Evolutionary conservation across 345 rosid genomes (phyloP).

Genomic region (Carallia pectinifolia): DNA sequence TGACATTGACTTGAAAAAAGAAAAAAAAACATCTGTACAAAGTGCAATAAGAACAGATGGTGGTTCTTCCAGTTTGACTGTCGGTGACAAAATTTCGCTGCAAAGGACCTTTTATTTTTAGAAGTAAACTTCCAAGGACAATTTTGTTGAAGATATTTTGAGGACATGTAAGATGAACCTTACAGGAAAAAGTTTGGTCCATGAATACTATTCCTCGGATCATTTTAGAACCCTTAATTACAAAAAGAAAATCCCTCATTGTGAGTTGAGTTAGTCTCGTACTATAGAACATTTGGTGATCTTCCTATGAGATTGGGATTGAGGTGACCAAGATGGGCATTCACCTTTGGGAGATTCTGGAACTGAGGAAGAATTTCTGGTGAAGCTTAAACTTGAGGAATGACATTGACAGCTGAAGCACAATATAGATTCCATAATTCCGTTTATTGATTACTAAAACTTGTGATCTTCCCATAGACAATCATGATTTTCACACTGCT

Average conservation of each 20-base stretch:
- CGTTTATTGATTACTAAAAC: not conserved
- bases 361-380: not conserved
- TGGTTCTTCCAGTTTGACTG: not conserved
- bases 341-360: not conserved
- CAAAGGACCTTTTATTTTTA: not conserved
- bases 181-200: not conserved
- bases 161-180: not conserved
- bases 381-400: not conserved
- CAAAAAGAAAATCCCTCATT: not conserved
- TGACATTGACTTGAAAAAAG: too few species aligned
- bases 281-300: not conserved
- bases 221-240: not conserved
- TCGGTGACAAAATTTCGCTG: not conserved
- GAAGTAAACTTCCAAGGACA: not conserved
- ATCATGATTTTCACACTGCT: not conserved
- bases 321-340: too few species aligned
- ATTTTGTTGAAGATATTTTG: constrained; percentile 1
- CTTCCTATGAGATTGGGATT: not conserved
- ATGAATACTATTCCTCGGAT: too few species aligned
- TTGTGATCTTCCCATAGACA: not conserved
- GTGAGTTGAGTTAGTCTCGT: not conserved
- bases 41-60: not conserved
- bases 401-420: not conserved
- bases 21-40: not conserved
- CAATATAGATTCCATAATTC: not conserved